Percentiles rank a stretch among this genome's conserved stretches.
These are phyloP conservation scores for Ganoderma leucocontextum DNA, from an alignment of 1,284 basidiomycete genomes.

Conservation along the genomic window DNA sequence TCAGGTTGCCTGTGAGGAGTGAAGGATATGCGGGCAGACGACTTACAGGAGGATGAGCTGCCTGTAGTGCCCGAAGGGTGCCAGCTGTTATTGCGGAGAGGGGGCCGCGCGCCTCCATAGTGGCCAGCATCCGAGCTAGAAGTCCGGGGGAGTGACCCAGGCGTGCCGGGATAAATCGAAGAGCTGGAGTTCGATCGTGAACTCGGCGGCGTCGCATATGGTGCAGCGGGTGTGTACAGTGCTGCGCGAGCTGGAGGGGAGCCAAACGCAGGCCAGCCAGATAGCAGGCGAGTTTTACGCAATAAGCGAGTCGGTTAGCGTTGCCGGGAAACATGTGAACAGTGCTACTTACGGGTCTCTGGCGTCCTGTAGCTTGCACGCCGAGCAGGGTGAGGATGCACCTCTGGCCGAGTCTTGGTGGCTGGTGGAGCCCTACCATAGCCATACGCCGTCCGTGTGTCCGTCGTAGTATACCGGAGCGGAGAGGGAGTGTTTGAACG, in stretches of 20 bases:
- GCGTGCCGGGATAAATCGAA: constrained; percentile 48
- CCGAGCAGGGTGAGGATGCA: constrained; percentile 37
- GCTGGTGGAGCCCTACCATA: constrained; percentile 38
- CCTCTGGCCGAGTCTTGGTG: constrained; percentile 33
- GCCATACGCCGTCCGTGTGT: constrained; percentile 41
- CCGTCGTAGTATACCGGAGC: constrained; percentile 44
- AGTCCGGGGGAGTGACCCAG: constrained; percentile 36
- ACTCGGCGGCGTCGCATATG: constrained; percentile 44
- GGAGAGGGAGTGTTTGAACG: constrained; percentile 46
- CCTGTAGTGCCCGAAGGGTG: constrained; percentile 48
- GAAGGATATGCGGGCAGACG: constrained; percentile 7
- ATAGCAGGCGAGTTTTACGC: not conserved
- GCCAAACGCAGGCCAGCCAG: constrained; percentile 11
- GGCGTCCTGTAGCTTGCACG: constrained; percentile 40
- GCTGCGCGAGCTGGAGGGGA: constrained; percentile 27
- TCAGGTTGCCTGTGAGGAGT: constrained; percentile 11
- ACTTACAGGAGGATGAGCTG: constrained; percentile 45
- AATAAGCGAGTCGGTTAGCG: constrained; percentile 12
- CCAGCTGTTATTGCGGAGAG: constrained; percentile 54
- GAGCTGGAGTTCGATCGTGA: constrained; percentile 59
- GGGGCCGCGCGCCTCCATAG: constrained; percentile 43
- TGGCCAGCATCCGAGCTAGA: constrained; percentile 42
- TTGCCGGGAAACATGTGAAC: constrained; percentile 12
- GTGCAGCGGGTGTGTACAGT: constrained; percentile 38
- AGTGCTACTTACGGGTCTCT: constrained; percentile 38